A percentile compares a stretch with the other conserved stretches of the same genome.
Conservation (phyloP, 495 filamentous ascomycete species). For the Thozetella sp. region DNA sequence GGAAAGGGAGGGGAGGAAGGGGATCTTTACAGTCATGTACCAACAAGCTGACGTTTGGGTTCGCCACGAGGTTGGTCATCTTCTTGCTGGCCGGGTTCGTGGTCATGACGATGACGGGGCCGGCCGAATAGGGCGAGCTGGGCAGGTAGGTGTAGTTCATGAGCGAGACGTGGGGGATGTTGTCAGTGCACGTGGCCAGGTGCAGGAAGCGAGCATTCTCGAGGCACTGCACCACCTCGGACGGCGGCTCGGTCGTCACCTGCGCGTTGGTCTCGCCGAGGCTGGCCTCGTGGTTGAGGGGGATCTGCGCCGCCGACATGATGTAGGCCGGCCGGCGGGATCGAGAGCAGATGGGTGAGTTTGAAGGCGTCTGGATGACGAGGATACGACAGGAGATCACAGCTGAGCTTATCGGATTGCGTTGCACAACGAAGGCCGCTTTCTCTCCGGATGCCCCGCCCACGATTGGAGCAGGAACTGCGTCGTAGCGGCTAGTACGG, state of each 20-base stretch:
- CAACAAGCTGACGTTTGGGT: constrained; percentile 90
- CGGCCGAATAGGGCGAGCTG: constrained; percentile 69
- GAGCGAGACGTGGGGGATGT: constrained; percentile 89
- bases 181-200: constrained; percentile 82
- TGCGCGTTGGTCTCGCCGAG: constrained; percentile 71
- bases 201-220: constrained; percentile 98
- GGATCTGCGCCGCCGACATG: constrained; percentile 50
- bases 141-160: constrained; percentile 99
- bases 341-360: not conserved
- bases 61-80: constrained; percentile 80
- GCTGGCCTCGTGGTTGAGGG: constrained; percentile 76
- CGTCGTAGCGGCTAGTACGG: no score
- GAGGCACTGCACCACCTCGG: constrained; percentile 85
- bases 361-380: not conserved
- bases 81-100: constrained; percentile 88
- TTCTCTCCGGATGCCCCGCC: no score
- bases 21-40: constrained; percentile 80
- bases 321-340: not conserved
- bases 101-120: constrained; percentile 89
- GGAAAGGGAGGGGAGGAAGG: not conserved
- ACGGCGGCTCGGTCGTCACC: constrained; percentile 68
- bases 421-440: no score
- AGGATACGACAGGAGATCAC: no score
- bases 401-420: no score
- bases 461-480: no score